Evolutionary conservation across 495 filamentous ascomycete genomes (phyloP).

Genomic region (Aspergillus nidulans): DNA sequence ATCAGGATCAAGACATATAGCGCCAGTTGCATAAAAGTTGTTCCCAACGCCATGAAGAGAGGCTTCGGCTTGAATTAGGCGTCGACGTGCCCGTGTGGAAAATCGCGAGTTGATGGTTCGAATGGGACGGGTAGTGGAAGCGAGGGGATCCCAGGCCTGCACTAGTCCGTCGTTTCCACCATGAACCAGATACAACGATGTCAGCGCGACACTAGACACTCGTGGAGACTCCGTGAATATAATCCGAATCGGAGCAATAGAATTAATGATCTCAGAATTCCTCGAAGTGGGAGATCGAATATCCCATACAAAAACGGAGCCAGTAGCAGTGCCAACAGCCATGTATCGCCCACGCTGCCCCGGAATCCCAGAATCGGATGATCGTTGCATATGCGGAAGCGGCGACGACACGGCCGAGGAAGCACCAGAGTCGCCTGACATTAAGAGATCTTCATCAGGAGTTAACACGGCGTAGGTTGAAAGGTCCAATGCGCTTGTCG

Average conservation of each 20-base stretch:
- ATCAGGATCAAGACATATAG: constrained; percentile 84
- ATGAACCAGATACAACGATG: constrained; percentile 83
- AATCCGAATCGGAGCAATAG: constrained; percentile 62
- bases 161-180: constrained; percentile 94
- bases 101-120: constrained; percentile 88
- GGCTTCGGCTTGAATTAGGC: constrained; percentile 67
- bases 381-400: constrained; percentile 43
- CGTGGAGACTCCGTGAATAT: constrained; percentile 91
- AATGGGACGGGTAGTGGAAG: constrained; percentile 72
- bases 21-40: constrained; percentile 78
- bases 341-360: constrained; percentile 80
- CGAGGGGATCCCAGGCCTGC: constrained; percentile 93
- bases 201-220: constrained; percentile 79
- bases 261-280: constrained; percentile 46
- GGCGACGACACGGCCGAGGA: constrained; percentile 60
- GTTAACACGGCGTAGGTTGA: constrained; percentile 69
- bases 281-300: constrained; percentile 59
- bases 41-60: constrained; percentile 61
- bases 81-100: constrained; percentile 71
- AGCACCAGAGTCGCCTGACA: constrained; percentile 48
- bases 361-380: constrained; percentile 55
- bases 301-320: constrained; percentile 79
- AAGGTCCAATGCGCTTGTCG: constrained; percentile 67
- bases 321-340: constrained; percentile 75
- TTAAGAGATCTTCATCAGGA: constrained; percentile 69